Base-by-base conservation (phyloP, 352 stramenopile species). In the Phytophthora pistaciae region DNA sequence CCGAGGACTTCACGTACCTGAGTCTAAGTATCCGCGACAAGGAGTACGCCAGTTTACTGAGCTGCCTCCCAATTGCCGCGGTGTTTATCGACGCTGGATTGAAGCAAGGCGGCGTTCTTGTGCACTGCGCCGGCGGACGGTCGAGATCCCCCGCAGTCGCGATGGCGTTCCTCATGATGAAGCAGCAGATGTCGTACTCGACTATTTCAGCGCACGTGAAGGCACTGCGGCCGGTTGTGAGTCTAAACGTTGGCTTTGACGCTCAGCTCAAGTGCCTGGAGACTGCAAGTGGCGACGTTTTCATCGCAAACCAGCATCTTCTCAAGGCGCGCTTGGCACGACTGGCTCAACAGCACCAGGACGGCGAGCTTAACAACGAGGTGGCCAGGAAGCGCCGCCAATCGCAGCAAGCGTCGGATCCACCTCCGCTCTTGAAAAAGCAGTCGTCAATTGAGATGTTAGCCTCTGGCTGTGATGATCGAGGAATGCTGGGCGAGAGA, bases 11-110 rank as follows among this genome's bases (percentile, higher is more conserved):
- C 60, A 95, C 85, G 20, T 98, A 98, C 77, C 74, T 98, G 44
- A 97, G 87, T 64, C 70, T 97, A n/a, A 87, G 84, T 60, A 84
- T 98, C 27, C 84, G 93, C 25, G 93, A 98, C 75, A 97, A 97
- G 61, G 91, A 97, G 60, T 89, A 96, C 60, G 76, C 93, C 3
- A 96, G 97, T 55, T 65, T 98, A 64, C 80, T 98, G 14, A 96
- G 91, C 66, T 95, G 84, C 40, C 73, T 98, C 3, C 91, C 91
- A 0, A 61, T 92, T 27, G 82, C 87, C 3, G 81, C 83, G 7
- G 70, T 96, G 1, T 98, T 98, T 65, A 85, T 98, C 23, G 80
- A 95, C 40, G 78, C 82, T 27, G 92, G 80, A 0, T 61, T 96
- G 2, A 67, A 81, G 11, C 61, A 80, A 25, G 88, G 90, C 29